Percentiles rank a stretch among this genome's conserved stretches.
Conservation (phyloP, 148 eudicot species). For the Silene latifolia region DNA sequence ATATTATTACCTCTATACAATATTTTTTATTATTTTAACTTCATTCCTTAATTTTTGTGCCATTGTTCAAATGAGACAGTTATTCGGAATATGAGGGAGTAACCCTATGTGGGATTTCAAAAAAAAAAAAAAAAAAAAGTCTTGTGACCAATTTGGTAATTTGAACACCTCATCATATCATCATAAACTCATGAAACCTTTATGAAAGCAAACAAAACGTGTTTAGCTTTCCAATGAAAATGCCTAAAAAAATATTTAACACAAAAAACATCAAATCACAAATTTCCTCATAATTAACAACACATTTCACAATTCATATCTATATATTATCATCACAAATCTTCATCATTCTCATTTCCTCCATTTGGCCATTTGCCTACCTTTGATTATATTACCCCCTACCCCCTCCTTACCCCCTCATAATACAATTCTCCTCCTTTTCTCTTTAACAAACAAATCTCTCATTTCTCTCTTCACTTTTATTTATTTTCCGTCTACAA, state of each 20-base stretch:
- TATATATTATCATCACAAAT: no score
- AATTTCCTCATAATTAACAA: not conserved
- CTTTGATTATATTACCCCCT: constrained; percentile 24
- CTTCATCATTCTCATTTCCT: constrained; percentile 18
- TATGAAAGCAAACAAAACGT: constrained; percentile 8
- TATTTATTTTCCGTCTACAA: not conserved
- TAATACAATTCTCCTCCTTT: constrained; percentile 13
- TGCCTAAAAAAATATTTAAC: not conserved
- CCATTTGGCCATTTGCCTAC: constrained; percentile 33
- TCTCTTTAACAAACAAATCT: not conserved
- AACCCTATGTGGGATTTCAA: no score
- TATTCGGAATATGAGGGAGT: no score
- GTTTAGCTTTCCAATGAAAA: constrained; percentile 30
- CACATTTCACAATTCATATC: not conserved
- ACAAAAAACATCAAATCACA: not conserved
- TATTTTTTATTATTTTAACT: no score
- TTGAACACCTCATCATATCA: not conserved
- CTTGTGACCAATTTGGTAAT: constrained; percentile 14
- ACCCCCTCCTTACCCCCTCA: not conserved
- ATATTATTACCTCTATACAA: no score
- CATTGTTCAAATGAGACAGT: no score
- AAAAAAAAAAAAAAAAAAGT: no score
- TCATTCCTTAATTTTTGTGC: no score
- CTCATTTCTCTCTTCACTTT: not conserved
- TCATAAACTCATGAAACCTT: not conserved